Conservation (phyloP, 2,329 filamentous ascomycete species). For the Fusarium secorum region DNA sequence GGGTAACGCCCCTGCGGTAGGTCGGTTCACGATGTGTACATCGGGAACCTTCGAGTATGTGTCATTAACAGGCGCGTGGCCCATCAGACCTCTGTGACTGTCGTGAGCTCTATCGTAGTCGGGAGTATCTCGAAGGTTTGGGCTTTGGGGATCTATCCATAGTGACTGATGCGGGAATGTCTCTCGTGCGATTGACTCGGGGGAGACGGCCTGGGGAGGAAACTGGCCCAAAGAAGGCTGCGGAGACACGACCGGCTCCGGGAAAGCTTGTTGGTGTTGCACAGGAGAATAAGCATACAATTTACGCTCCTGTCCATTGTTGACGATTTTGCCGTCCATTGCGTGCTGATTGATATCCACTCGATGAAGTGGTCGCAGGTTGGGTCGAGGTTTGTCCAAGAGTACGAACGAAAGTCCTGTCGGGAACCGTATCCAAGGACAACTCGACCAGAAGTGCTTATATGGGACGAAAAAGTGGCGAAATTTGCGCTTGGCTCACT, state of each 20-base stretch:
- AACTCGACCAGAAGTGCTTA: neutral
- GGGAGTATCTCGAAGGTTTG: constrained; percentile 7
- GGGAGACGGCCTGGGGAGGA: neutral
- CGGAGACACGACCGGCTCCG: neutral
- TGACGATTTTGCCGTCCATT: constrained; percentile 7
- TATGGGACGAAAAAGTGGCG: neutral
- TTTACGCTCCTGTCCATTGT: neutral
- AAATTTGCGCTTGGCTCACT: neutral
- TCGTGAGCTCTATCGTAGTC: constrained; percentile 11
- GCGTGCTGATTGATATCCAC: neutral
- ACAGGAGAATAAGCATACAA: neutral
- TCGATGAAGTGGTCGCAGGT: neutral
- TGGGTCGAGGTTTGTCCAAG: neutral
- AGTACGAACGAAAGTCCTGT: neutral
- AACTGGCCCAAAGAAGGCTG: neutral
- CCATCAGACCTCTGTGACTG: neutral
- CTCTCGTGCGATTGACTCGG: neutral
- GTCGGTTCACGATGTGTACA: neutral
- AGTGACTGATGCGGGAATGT: neutral
- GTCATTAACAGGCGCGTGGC: neutral
- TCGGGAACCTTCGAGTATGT: neutral
- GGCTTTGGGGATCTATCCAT: constrained; percentile 24
- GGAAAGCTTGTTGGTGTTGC: neutral
- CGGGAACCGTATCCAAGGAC: neutral
- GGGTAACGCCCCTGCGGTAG: neutral